Percentiles rank a stretch among this genome's conserved stretches.
phyloP scores from a whole-genome alignment of 176 grass and related monocot species.

The Rhynchospora breviuscula region DNA sequence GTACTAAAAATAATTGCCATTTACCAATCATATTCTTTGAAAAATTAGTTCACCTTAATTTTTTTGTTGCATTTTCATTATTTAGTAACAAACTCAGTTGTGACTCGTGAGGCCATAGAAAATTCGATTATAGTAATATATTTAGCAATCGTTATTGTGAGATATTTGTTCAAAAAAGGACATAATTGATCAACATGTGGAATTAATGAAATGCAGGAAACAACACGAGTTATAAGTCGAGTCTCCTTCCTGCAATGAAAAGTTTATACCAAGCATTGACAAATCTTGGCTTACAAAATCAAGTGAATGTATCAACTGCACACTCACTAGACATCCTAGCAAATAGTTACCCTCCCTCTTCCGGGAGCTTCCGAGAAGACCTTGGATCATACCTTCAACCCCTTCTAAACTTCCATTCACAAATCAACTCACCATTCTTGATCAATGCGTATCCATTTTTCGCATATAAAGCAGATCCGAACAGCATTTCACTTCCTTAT shows the following conservation, averaged over 20 bases:
- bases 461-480: slow-evolving; percentile 51
- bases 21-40: background rate
- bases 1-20: background rate
- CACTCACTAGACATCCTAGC: slow-evolving; percentile 54
- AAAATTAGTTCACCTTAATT: background rate
- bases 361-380: slow-evolving; percentile 50
- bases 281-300: slow-evolving; percentile 23
- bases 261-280: slow-evolving; percentile 44
- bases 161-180: background rate
- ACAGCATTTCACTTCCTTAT: slow-evolving; percentile 57
- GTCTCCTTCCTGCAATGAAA: slow-evolving; percentile 68
- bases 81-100: background rate
- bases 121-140: background rate
- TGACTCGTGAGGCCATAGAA: background rate
- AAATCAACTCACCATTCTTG: slow-evolving; percentile 49
- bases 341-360: slow-evolving; percentile 61
- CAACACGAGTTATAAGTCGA: slow-evolving; percentile 37
- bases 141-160: background rate
- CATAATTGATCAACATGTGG: background rate
- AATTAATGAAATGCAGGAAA: slow-evolving; percentile 20
- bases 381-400: slow-evolving; percentile 58
- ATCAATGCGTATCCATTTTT: slow-evolving; percentile 83
- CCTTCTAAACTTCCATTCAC: slow-evolving; percentile 49
- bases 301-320: slow-evolving; percentile 60
- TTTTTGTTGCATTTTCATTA: background rate